phyloP scores from a whole-genome alignment of 1,284 basidiomycete genomes.

The Fomitopsis pinicola region DNA sequence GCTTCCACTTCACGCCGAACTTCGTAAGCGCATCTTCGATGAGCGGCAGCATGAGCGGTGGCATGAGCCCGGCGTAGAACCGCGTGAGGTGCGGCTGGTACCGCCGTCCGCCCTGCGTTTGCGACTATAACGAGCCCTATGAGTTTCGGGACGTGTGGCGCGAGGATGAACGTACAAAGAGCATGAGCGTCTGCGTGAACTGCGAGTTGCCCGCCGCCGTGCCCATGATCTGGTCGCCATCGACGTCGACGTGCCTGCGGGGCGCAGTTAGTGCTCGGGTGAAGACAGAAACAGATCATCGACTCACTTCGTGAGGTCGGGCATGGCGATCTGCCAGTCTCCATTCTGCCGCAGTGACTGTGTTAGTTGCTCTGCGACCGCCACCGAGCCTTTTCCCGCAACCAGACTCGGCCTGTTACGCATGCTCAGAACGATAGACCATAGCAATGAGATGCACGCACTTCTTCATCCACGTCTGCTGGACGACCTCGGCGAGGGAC shows the following conservation, averaged over 20 bases:
- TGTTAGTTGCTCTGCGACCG: constrained; percentile 67
- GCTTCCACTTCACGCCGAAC: constrained; percentile 50
- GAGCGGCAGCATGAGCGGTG: constrained; percentile 45
- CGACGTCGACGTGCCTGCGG: constrained; percentile 32
- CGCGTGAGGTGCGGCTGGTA: constrained; percentile 74
- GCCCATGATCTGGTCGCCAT: constrained; percentile 57
- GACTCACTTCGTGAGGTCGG: constrained; percentile 32
- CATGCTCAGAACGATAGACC: background rate
- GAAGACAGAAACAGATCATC: background rate
- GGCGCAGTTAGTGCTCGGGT: background rate
- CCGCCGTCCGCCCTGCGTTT: constrained; percentile 65
- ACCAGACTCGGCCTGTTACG: constrained; percentile 65
- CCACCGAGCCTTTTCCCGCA: constrained; percentile 44
- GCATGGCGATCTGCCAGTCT: constrained; percentile 66
- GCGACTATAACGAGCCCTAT: constrained; percentile 44
- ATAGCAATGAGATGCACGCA: constrained; percentile 27
- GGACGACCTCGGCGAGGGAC: constrained; percentile 64
- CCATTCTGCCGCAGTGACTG: constrained; percentile 61
- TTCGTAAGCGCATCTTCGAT: constrained; percentile 46
- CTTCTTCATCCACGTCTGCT: constrained; percentile 81
- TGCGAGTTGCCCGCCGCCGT: constrained; percentile 38
- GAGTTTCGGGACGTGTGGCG: background rate
- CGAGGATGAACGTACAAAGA: constrained; percentile 44
- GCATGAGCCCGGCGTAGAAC: constrained; percentile 62
- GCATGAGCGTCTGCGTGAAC: constrained; percentile 57